phyloP scores from a whole-genome alignment of 768 basidiomycete genomes.

The Termitomyces heimii region DNA sequence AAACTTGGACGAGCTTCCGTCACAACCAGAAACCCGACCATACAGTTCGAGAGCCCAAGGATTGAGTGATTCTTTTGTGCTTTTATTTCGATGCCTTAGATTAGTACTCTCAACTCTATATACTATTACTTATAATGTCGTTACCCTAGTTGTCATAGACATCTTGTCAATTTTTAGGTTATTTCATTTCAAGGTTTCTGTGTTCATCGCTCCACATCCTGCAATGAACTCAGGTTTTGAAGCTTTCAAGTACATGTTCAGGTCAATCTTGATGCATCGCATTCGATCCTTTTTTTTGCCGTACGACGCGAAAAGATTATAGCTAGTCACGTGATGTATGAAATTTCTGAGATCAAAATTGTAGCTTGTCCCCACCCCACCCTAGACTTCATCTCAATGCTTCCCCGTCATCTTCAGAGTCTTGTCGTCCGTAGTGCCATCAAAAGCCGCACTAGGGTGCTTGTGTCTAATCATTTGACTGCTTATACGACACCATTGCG shows the following conservation, averaged over 20 bases:
- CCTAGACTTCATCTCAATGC: slow-evolving; percentile 21
- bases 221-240: not conserved
- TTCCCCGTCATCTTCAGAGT: slow-evolving; percentile 39
- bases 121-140: not conserved
- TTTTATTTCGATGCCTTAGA: not conserved
- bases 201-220: not conserved
- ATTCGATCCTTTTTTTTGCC: not conserved
- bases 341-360: slow-evolving; percentile 13
- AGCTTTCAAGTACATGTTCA: not conserved
- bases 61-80: not conserved
- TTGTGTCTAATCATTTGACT: slow-evolving; percentile 16
- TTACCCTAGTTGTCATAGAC: not conserved
- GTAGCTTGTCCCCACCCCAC: not conserved
- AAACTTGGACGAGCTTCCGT: slow-evolving; percentile 51
- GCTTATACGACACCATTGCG: slow-evolving; percentile 32
- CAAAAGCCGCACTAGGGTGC: slow-evolving; percentile 20
- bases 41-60: slow-evolving; percentile 13
- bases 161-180: not conserved
- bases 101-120: not conserved
- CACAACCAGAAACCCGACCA: slow-evolving; percentile 23
- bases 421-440: slow-evolving; percentile 27
- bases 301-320: no score
- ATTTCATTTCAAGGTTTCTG: not conserved
- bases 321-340: slow-evolving; percentile 10
- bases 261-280: not conserved